phyloP scores from a whole-genome alignment of 2,329 filamentous ascomycete genomes.

The Mycogone perniciosa region DNA sequence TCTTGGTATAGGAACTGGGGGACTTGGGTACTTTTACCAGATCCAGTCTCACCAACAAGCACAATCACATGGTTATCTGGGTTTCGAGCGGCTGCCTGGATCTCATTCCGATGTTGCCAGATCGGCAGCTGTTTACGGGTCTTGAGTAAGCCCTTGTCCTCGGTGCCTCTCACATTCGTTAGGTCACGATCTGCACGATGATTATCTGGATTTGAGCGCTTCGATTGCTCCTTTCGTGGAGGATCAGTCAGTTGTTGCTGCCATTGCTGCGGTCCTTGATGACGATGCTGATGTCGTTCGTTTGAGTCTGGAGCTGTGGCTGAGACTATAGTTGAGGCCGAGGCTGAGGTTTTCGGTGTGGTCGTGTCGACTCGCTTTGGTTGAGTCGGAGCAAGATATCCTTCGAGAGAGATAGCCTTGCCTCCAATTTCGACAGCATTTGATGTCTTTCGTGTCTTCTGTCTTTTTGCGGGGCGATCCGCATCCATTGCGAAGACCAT shows the following conservation, averaged over 20 bases:
- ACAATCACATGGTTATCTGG: slow-evolving; percentile 66
- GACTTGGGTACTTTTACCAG: slow-evolving; percentile 93
- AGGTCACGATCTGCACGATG: background rate
- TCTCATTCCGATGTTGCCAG: slow-evolving; percentile 65
- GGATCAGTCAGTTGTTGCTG: slow-evolving; percentile 1
- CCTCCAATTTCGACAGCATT: slow-evolving; percentile 41
- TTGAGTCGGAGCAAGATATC: slow-evolving; percentile 38
- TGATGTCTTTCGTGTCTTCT: slow-evolving; percentile 26
- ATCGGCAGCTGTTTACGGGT: slow-evolving; percentile 69
- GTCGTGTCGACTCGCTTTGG: slow-evolving; percentile 19
- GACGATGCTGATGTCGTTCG: background rate
- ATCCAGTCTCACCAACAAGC: slow-evolving; percentile 88
- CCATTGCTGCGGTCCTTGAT: no score
- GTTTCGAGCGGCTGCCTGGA: slow-evolving; percentile 53
- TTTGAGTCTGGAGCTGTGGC: background rate
- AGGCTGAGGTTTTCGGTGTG: slow-evolving; percentile 1
- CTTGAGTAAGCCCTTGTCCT: slow-evolving; percentile 31
- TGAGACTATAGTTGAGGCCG: no score
- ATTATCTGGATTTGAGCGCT: background rate
- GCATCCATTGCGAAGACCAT: slow-evolving; percentile 23
- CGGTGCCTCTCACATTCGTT: slow-evolving; percentile 15
- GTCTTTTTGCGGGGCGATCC: slow-evolving; percentile 30
- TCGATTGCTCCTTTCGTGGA: background rate
- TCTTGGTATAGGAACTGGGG: slow-evolving; percentile 81
- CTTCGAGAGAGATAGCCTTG: slow-evolving; percentile 43